phyloP scores from a whole-genome alignment of 306 rosid species.

The Fragaria vesca region DNA sequence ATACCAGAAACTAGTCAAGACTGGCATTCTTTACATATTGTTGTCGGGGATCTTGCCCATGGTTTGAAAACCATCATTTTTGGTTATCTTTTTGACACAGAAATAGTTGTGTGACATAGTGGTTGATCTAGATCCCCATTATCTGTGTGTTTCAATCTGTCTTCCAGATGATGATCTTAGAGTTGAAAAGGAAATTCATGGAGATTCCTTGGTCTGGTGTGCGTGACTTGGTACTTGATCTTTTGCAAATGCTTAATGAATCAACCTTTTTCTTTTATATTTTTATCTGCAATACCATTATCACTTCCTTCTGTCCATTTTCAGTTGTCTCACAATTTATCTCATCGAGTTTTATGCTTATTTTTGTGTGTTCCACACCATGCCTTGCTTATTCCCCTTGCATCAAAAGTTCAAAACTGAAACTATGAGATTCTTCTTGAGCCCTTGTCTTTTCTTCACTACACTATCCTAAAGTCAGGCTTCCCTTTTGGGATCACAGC shows the following conservation, averaged over 20 bases:
- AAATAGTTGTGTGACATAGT: not conserved
- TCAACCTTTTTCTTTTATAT: not conserved
- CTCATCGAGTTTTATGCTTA: not conserved
- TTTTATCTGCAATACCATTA: not conserved
- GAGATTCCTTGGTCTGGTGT: conserved; percentile 46
- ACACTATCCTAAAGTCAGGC: not conserved
- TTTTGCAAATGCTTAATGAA: not conserved
- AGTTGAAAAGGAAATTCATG: conserved; percentile 61
- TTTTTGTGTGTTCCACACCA: not conserved
- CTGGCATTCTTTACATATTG: not conserved
- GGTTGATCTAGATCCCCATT: not conserved
- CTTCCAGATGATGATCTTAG: conserved; percentile 58
- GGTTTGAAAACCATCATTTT: not conserved
- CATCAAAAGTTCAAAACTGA: not conserved
- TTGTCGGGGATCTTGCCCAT: conserved; percentile 1
- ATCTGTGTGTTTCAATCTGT: conserved; percentile 52
- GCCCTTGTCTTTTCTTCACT: not conserved
- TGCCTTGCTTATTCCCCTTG: not conserved
- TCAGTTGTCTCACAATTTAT: not conserved
- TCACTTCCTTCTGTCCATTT: not conserved
- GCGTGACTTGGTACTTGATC: not conserved
- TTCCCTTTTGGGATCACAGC: not conserved
- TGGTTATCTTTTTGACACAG: not conserved
- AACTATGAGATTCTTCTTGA: not conserved
- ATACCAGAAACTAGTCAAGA: not conserved